Conservation (phyloP, 108 stramenopile species). For the Cyclotella atomus region DNA sequence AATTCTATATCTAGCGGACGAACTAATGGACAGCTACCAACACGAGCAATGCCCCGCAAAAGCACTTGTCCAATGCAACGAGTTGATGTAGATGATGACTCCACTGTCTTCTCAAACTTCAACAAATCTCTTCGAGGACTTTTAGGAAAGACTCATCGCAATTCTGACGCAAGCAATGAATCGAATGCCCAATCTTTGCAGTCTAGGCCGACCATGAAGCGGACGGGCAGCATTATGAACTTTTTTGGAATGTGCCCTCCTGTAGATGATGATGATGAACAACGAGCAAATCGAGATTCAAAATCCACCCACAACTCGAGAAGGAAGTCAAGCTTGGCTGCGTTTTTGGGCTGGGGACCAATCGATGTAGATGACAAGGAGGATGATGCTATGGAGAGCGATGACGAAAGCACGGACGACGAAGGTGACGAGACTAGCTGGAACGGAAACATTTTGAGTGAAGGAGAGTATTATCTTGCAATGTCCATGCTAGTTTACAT, state of each 20-base stretch:
- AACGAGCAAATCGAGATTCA: neutral
- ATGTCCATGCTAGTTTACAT: slow-evolving; percentile 18
- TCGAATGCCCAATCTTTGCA: neutral
- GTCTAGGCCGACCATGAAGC: neutral
- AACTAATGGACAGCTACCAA: too few relatives aligned
- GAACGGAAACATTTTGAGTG: slow-evolving; percentile 12
- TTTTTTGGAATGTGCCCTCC: neutral
- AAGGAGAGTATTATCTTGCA: slow-evolving; percentile 24
- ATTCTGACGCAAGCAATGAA: neutral
- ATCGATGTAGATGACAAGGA: neutral
- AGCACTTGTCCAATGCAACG: neutral
- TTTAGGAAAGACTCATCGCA: neutral
- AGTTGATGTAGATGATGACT: neutral
- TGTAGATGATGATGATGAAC: neutral
- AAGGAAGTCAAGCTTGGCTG: neutral
- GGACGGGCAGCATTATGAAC: neutral
- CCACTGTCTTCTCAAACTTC: neutral
- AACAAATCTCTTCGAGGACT: neutral
- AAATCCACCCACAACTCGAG: too few relatives aligned
- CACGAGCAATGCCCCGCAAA: too few relatives aligned
- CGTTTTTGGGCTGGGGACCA: neutral
- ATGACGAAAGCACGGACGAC: neutral
- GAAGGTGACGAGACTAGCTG: neutral
- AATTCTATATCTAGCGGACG: too few relatives aligned
- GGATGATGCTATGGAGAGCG: neutral